Evolutionary conservation across 1,139 yeast species (phyloP).

Genomic region (Pichia sp.): DNA sequence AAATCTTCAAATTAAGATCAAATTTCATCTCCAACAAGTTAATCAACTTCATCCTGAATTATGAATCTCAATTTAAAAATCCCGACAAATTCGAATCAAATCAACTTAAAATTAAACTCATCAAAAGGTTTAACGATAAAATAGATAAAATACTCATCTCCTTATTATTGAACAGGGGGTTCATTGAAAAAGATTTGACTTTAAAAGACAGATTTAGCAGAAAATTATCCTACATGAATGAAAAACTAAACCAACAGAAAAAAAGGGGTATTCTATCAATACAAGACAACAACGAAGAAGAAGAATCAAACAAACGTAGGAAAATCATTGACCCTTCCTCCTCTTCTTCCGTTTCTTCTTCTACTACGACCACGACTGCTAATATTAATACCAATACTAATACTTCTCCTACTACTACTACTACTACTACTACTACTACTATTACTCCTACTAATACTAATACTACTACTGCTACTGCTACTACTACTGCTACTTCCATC

Average conservation of each 20-base stretch:
- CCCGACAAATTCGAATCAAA: constrained; percentile 27
- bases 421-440: no score
- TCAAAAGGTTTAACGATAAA: constrained; percentile 43
- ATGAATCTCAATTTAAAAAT: constrained; percentile 28
- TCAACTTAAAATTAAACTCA: constrained; percentile 35
- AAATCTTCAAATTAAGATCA: constrained; percentile 51
- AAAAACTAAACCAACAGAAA: constrained; percentile 23
- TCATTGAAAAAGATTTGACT: constrained; percentile 34
- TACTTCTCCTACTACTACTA: no score
- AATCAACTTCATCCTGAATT: constrained; percentile 32
- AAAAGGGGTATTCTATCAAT: constrained; percentile 23
- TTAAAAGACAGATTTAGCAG: constrained; percentile 28
- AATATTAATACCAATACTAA: constrained; percentile 15
- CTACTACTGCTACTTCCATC: constrained; percentile 4
- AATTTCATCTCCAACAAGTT: constrained; percentile 41
- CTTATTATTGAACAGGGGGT: constrained; percentile 33
- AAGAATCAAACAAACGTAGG: constrained; percentile 17
- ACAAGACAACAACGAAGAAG: constrained; percentile 21
- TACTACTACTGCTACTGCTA: no score
- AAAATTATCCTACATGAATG: constrained; percentile 26
- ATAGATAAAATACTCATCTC: constrained; percentile 30
- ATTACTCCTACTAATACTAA: constrained; percentile 16
- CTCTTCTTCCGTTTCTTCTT: no score
- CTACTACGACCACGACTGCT: no score
- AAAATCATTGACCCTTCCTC: no score